Evolutionary conservation across 2,329 filamentous ascomycete species (phyloP).

Genomic region (Aspergillus ochraceus): DNA sequence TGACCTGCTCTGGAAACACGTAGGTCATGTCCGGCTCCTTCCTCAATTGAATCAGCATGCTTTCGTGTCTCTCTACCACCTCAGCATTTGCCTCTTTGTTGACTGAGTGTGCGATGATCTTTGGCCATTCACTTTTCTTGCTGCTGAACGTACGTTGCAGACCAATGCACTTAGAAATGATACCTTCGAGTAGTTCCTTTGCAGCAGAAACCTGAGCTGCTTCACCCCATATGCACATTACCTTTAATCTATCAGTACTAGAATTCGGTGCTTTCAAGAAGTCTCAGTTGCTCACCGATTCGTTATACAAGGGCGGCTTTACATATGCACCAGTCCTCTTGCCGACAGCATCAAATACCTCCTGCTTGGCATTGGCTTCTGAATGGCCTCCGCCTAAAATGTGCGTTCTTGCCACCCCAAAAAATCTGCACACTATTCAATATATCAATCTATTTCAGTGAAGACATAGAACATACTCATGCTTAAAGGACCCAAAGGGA

Average conservation of each 20-base stretch:
- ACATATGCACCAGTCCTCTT: constrained; percentile 28
- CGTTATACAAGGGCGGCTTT: constrained; percentile 23
- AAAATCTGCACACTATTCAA: constrained; percentile 15
- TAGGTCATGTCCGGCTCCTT: constrained; percentile 23
- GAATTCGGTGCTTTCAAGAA: background rate
- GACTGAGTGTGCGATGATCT: constrained; percentile 23
- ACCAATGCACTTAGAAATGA: constrained; percentile 20
- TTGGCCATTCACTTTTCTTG: constrained; percentile 23
- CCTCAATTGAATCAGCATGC: constrained; percentile 25
- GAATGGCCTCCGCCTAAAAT: constrained; percentile 1
- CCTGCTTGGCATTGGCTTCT: constrained; percentile 13
- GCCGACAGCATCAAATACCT: constrained; percentile 29
- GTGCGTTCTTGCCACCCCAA: constrained; percentile 16
- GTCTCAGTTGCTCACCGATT: constrained; percentile 19
- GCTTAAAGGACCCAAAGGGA: constrained; percentile 22
- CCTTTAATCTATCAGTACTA: constrained; percentile 16
- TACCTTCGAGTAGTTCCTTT: constrained; percentile 16
- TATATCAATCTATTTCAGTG: background rate
- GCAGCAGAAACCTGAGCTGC: constrained; percentile 24
- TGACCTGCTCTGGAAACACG: constrained; percentile 28
- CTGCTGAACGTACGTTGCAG: constrained; percentile 10
- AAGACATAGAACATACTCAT: constrained; percentile 21
- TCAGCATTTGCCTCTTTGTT: constrained; percentile 26
- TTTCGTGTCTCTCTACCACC: constrained; percentile 23
- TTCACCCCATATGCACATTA: constrained; percentile 29